Conservation (phyloP, 371 early-diverging fungal species). For the Syncephalastrum monosporum region DNA sequence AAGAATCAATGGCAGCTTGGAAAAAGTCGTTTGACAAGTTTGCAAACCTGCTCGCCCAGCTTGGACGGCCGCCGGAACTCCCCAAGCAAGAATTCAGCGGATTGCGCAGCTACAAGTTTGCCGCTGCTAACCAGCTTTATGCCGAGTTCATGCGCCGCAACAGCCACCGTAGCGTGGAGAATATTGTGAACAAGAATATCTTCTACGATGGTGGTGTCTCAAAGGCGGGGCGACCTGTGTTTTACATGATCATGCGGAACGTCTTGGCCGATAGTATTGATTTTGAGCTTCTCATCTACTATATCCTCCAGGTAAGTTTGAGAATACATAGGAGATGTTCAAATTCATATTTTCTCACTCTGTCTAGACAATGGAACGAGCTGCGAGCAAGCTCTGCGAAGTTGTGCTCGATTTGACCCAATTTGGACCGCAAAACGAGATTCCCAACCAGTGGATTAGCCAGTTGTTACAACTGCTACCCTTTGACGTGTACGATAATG, state of each 20-base stretch:
- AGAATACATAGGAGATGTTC: not conserved
- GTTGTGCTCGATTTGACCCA: slow-evolving; percentile 82
- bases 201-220: slow-evolving; percentile 83
- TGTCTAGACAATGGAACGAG: slow-evolving; percentile 55
- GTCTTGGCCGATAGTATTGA: slow-evolving; percentile 76
- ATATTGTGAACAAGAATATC: slow-evolving; percentile 63
- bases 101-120: slow-evolving; percentile 44
- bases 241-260: slow-evolving; percentile 82
- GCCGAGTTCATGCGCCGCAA: slow-evolving; percentile 82
- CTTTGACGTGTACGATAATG: slow-evolving; percentile 48
- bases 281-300: slow-evolving; percentile 78
- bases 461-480: slow-evolving; percentile 79
- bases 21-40: slow-evolving; percentile 71
- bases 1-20: slow-evolving; percentile 29
- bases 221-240: slow-evolving; percentile 75
- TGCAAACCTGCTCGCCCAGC: slow-evolving; percentile 78
- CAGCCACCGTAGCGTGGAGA: slow-evolving; percentile 63
- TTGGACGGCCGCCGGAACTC: slow-evolving; percentile 71
- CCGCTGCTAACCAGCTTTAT: slow-evolving; percentile 62
- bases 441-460: slow-evolving; percentile 72
- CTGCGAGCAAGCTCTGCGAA: slow-evolving; percentile 66
- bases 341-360: slow-evolving; percentile 1
- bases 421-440: slow-evolving; percentile 81
- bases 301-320: slow-evolving; percentile 63
- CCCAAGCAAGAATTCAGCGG: slow-evolving; percentile 49